phyloP scores from a whole-genome alignment of 495 filamentous ascomycete genomes.

The Penicillium ucsense region DNA sequence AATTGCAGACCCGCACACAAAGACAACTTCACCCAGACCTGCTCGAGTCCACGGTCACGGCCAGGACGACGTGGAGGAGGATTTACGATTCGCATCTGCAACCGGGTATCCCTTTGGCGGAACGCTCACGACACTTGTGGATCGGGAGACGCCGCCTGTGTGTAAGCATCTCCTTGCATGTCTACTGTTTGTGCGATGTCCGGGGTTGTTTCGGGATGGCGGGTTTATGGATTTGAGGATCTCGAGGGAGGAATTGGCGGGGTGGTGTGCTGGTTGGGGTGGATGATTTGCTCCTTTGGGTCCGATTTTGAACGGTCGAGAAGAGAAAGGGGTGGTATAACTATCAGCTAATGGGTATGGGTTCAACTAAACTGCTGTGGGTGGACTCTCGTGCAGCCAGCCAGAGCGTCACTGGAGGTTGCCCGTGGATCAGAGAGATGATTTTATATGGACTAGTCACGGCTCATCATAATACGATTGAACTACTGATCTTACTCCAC shows the following conservation, averaged over 20 bases:
- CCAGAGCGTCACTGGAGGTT: no score
- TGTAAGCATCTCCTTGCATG: slow-evolving; percentile 91
- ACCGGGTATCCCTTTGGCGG: slow-evolving; percentile 42
- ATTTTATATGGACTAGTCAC: no score
- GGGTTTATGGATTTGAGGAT: slow-evolving; percentile 41
- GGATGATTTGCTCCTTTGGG: slow-evolving; percentile 15
- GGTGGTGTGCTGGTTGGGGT: slow-evolving; percentile 60
- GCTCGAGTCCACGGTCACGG: no score
- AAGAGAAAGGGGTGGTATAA: background rate
- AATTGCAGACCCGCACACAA: no score
- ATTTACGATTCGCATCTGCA: slow-evolving; percentile 1
- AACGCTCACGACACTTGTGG: slow-evolving; percentile 23
- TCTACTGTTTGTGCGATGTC: slow-evolving; percentile 61
- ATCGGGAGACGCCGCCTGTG: slow-evolving; percentile 41
- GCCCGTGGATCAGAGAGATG: no score
- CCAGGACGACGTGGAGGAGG: background rate
- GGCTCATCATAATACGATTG: no score
- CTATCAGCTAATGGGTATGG: no score
- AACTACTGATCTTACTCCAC: no score
- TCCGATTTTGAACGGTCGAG: background rate
- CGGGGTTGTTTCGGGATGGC: slow-evolving; percentile 44
- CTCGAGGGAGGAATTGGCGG: slow-evolving; percentile 59
- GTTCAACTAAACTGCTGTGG: no score
- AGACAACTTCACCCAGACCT: no score
- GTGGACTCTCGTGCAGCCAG: no score